phyloP scores from a whole-genome alignment of 495 filamentous ascomycete genomes.

The Penicillium ochrochloron region DNA sequence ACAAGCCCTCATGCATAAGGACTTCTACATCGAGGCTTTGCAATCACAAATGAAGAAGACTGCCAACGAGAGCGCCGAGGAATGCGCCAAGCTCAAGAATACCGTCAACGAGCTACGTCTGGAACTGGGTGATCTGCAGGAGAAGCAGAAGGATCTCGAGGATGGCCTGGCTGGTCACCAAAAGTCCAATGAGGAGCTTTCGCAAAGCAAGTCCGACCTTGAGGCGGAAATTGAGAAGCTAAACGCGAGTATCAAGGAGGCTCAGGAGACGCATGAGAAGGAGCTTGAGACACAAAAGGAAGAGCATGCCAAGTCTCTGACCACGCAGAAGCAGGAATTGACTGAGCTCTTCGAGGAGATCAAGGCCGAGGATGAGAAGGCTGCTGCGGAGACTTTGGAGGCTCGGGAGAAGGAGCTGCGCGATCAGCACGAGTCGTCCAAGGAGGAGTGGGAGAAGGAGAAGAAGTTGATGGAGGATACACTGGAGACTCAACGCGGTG shows the following conservation, averaged over 20 bases:
- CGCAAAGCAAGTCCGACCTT: slow-evolving; percentile 42
- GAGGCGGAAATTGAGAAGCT: slow-evolving; percentile 57
- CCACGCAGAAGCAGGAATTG: slow-evolving; percentile 47
- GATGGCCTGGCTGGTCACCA: slow-evolving; percentile 45
- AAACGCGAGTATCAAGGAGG: slow-evolving; percentile 51
- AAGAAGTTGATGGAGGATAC: slow-evolving; percentile 48
- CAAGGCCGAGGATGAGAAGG: slow-evolving; percentile 53
- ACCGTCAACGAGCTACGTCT: slow-evolving; percentile 55
- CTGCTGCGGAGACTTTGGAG: slow-evolving; percentile 43
- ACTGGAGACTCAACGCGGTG: slow-evolving; percentile 41
- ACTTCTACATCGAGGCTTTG: slow-evolving; percentile 57
- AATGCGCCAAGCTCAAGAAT: slow-evolving; percentile 51
- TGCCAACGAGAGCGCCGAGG: slow-evolving; percentile 54
- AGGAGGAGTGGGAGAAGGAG: slow-evolving; percentile 50
- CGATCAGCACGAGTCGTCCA: slow-evolving; percentile 43
- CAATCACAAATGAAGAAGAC: slow-evolving; percentile 58
- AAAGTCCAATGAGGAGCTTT: slow-evolving; percentile 48
- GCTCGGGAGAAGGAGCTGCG: slow-evolving; percentile 45
- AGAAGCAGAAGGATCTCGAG: slow-evolving; percentile 57
- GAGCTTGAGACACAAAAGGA: slow-evolving; percentile 46
- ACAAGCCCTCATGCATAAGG: slow-evolving; percentile 54
- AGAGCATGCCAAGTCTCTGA: slow-evolving; percentile 44
- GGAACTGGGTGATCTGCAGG: slow-evolving; percentile 62
- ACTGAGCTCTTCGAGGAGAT: slow-evolving; percentile 55
- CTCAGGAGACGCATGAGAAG: slow-evolving; percentile 41